A percentile compares a stretch with the other conserved stretches of the same genome.
Conservation (phyloP, 1,139 yeast species). For the Candida sanyaensis region DNA sequence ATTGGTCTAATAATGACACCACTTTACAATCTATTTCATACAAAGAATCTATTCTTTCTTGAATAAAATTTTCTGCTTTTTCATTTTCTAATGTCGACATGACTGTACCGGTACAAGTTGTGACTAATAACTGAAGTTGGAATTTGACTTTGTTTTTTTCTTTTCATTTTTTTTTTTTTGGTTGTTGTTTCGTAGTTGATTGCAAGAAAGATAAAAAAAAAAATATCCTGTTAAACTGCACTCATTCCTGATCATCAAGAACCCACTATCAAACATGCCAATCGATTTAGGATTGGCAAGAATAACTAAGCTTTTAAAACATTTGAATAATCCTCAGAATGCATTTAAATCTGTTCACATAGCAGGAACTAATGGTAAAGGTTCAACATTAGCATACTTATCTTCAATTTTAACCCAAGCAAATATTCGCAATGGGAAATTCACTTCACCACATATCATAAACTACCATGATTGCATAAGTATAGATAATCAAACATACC, state of each 20-base stretch:
- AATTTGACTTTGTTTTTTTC: conserved; percentile 1
- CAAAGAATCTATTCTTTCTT: conserved; percentile 47
- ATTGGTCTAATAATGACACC: conserved; percentile 43
- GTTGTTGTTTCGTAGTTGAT: too few species aligned
- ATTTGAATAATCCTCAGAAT: conserved; percentile 69
- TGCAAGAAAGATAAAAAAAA: neutral
- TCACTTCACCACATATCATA: conserved; percentile 84
- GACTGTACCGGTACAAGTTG: neutral
- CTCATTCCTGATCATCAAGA: neutral
- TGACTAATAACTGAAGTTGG: neutral
- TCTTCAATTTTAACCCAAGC: conserved; percentile 59
- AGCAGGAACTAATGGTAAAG: conserved; percentile 96
- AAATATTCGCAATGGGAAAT: conserved; percentile 63
- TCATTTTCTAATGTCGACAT: conserved; percentile 14
- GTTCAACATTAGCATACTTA: conserved; percentile 81
- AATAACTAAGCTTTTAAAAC: conserved; percentile 52
- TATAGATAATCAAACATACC: conserved; percentile 61
- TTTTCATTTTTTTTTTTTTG: neutral
- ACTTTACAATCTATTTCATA: conserved; percentile 45
- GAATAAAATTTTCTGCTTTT: conserved; percentile 34
- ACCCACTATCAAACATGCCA: conserved; percentile 25
- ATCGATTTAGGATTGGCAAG: conserved; percentile 67
- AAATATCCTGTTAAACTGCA: neutral
- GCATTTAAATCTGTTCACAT: conserved; percentile 69
- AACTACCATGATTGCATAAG: conserved; percentile 74